Evolutionary conservation across 148 eudicot genomes (phyloP).

Genomic region (Beta vulgaris): DNA sequence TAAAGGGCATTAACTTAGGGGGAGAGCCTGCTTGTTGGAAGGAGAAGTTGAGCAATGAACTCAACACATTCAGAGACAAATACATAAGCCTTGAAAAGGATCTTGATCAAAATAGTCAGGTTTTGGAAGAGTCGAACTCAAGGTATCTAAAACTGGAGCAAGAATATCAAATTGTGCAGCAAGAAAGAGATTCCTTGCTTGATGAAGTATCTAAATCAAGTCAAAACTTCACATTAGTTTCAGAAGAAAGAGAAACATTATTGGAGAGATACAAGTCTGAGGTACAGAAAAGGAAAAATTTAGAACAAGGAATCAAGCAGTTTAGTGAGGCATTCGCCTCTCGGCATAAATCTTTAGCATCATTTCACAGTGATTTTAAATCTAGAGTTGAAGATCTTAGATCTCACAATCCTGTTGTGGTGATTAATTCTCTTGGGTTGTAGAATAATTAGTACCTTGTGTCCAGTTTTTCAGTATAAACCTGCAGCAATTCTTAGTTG

Average conservation of each 20-base stretch:
- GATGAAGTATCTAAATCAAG: constrained; percentile 44
- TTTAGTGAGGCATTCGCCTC: constrained; percentile 54
- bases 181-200: constrained; percentile 59
- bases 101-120: constrained; percentile 41
- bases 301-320: constrained; percentile 67
- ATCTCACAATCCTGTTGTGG: constrained; percentile 39
- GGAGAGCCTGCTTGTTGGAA: constrained; percentile 62
- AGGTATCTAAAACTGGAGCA: constrained; percentile 53
- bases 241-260: constrained; percentile 47
- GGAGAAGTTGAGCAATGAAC: constrained; percentile 56
- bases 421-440: constrained; percentile 59
- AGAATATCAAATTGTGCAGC: constrained; percentile 54
- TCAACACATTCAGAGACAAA: constrained; percentile 47
- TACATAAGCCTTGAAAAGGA: constrained; percentile 51
- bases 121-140: constrained; percentile 53
- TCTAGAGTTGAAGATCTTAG: constrained; percentile 49
- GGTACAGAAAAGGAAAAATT: constrained; percentile 56
- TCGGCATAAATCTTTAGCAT: constrained; percentile 56
- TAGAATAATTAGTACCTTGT: constrained; percentile 23
- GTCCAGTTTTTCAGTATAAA: not conserved
- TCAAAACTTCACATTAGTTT: constrained; percentile 41
- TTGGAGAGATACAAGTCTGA: constrained; percentile 56
- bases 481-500: not conserved
- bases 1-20: constrained; percentile 58
- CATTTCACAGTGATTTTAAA: constrained; percentile 65